Percentiles rank a stretch among this genome's conserved stretches.
These are phyloP conservation scores for Colletotrichum salicis DNA, from an alignment of 2,329 filamentous ascomycete genomes.

Conservation along the genomic window DNA sequence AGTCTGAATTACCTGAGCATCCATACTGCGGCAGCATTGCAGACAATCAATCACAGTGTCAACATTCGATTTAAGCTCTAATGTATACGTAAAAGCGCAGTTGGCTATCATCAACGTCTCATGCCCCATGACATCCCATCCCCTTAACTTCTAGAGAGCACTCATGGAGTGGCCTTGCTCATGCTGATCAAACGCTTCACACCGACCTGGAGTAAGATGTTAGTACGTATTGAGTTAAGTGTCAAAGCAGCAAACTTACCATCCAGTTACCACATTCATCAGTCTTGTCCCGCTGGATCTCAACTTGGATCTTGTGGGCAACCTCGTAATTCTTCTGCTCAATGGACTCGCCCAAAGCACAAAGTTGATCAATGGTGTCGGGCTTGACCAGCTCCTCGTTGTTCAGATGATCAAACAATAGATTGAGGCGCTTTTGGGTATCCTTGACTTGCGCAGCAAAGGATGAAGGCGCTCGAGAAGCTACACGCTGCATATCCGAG, in stretches of 20 bases:
- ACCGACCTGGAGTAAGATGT: conserved; percentile 67
- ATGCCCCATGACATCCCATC: conserved; percentile 4
- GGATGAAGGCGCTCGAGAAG: conserved; percentile 82
- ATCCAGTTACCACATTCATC: conserved; percentile 90
- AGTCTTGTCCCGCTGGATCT: conserved; percentile 80
- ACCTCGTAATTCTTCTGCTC: conserved; percentile 75
- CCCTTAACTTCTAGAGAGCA: neutral
- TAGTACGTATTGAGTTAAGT: conserved; percentile 46
- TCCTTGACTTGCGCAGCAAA: conserved; percentile 92
- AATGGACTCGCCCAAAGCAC: conserved; percentile 72
- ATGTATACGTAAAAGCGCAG: conserved; percentile 33
- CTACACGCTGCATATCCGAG: conserved; percentile 89
- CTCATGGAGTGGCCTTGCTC: conserved; percentile 77
- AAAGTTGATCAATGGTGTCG: conserved; percentile 77
- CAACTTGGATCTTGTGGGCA: conserved; percentile 75
- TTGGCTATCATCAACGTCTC: conserved; percentile 30
- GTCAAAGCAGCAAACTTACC: conserved; percentile 65
- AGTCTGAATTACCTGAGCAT: neutral
- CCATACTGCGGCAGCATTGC: neutral
- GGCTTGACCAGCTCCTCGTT: conserved; percentile 90
- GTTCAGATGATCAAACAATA: conserved; percentile 97
- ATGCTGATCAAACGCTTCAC: conserved; percentile 82
- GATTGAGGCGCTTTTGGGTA: conserved; percentile 89
- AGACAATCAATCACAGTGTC: neutral
- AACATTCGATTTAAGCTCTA: conserved; percentile 28